phyloP scores from a whole-genome alignment of 2,329 filamentous ascomycete genomes.

The Cryphonectria nitschkei region DNA sequence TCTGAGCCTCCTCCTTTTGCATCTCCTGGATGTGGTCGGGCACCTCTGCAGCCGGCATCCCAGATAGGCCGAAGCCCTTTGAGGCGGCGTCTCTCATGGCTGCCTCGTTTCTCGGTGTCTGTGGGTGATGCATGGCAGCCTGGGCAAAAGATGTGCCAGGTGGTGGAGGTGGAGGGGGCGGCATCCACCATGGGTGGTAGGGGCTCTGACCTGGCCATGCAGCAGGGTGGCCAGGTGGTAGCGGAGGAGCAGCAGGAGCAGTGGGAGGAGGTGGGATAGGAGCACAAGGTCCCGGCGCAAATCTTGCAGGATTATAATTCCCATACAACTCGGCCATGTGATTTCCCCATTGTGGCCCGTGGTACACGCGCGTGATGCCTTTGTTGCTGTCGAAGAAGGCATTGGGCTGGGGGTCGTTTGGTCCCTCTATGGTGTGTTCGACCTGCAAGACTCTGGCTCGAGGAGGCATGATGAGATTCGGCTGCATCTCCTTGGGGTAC shows the following conservation, averaged over 20 bases:
- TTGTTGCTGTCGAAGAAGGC: slow-evolving; percentile 60
- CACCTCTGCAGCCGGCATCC: slow-evolving; percentile 1
- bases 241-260: not conserved
- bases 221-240: not conserved
- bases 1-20: slow-evolving; percentile 6
- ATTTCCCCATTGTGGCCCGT: slow-evolving; percentile 60
- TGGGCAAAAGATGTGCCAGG: not conserved
- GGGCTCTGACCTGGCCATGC: not conserved
- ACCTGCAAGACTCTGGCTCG: slow-evolving; percentile 55
- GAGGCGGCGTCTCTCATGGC: slow-evolving; percentile 7
- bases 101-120: not conserved
- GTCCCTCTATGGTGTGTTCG: slow-evolving; percentile 58
- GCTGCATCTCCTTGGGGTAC: slow-evolving; percentile 33
- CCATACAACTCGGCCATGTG: slow-evolving; percentile 50
- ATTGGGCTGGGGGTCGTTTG: slow-evolving; percentile 60
- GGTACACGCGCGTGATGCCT: slow-evolving; percentile 59
- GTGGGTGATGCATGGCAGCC: not conserved
- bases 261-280: not conserved
- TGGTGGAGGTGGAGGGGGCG: not conserved
- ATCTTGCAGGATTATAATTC: slow-evolving; percentile 14
- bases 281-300: not conserved
- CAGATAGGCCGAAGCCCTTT: slow-evolving; percentile 19
- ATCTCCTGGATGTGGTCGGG: not conserved
- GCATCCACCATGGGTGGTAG: not conserved
- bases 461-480: slow-evolving; percentile 52